Conservation (phyloP, 495 filamentous ascomycete genomes). For the Aspergillus nanangensis region DNA sequence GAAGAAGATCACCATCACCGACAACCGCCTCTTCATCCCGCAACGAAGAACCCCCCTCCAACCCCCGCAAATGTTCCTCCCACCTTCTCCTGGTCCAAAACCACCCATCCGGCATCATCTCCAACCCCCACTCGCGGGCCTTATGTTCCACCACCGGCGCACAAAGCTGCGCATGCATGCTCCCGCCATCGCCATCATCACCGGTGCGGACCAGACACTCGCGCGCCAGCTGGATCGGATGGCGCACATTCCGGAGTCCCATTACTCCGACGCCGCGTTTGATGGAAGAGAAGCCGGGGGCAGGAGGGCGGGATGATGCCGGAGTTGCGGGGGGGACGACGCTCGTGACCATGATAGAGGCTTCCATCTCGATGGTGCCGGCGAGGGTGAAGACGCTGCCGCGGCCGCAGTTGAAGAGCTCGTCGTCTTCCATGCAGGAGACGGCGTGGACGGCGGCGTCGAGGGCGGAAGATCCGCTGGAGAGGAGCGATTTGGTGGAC, state of each 20-base stretch:
- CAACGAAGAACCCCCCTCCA: slow-evolving; percentile 31
- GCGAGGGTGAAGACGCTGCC: slow-evolving; percentile 83
- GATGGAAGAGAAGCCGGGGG: slow-evolving; percentile 44
- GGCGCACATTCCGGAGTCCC: slow-evolving; percentile 65
- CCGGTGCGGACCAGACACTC: slow-evolving; percentile 62
- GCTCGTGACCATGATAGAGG: slow-evolving; percentile 79
- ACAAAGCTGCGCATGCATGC: slow-evolving; percentile 62
- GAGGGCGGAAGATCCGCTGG: slow-evolving; percentile 51
- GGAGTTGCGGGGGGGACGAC: no score
- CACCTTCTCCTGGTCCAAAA: slow-evolving; percentile 77
- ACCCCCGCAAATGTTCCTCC: slow-evolving; percentile 72
- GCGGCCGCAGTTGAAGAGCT: slow-evolving; percentile 80
- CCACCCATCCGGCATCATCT: slow-evolving; percentile 64
- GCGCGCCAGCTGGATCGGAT: slow-evolving; percentile 72
- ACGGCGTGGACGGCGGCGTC: slow-evolving; percentile 75
- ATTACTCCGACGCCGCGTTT: slow-evolving; percentile 78
- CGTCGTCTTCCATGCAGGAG: slow-evolving; percentile 69
- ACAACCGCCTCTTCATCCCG: background rate
- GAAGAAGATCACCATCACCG: background rate
- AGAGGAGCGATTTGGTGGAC: slow-evolving; percentile 38
- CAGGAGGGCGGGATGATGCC: no score
- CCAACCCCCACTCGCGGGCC: slow-evolving; percentile 62
- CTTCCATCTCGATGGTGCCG: slow-evolving; percentile 82
- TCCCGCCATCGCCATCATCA: slow-evolving; percentile 37
- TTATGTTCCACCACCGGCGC: slow-evolving; percentile 63